Base-by-base conservation (phyloP, 176 grass and related monocot species). In the Zizania latifolia region DNA sequence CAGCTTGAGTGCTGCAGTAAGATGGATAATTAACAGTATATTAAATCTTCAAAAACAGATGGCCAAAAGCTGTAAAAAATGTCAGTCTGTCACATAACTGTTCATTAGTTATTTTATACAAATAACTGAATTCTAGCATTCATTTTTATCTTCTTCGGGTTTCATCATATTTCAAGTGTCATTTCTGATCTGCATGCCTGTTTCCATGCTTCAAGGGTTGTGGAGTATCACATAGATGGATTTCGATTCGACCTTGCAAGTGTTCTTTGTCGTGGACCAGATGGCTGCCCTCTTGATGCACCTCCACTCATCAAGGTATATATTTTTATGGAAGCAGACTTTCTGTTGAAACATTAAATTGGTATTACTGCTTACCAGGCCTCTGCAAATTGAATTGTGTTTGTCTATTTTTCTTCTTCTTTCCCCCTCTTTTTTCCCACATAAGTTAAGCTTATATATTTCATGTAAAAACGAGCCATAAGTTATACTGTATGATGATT, bases 181-280 rank as follows among this genome's bases (percentile, higher is more conserved):
- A 50, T 48, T 78, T 78, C 26, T 68, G 59, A 83, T 68, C 57
- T 67, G 10, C 34, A 28, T 54, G 14, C 15, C 10, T 83, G 8
- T 29, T 72, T 66, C 33, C 45, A 72, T 58, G 53, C 74, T 68
- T 82, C 24, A 72, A 98, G 95, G 95, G 91, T 94, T 86, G 80
- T 65, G 40, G 95, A 99, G 62, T 99, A 99, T 72, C 95, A 94
- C 85, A 86, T 99, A 80, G 95, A 99, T 82, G 95, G 95, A 67
- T 99, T 99, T 76, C 89, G 95, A 56, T 99, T 99, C 84, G 95
- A 99, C 78, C 89, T 99, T 70, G 89, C 95, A 35, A 99, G 95
- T 64, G 86, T 99, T 78, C 95, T 99, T 84, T 99, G 95, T 66
- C 95, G 95, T 66, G 91, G 87, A 70, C 74, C 65, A 22, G 81